Percentiles rank a stretch among this genome's conserved stretches.
Evolutionary conservation across 2,329 filamentous ascomycete genomes (phyloP).

Genomic region (Furcasterigmium sp.): DNA sequence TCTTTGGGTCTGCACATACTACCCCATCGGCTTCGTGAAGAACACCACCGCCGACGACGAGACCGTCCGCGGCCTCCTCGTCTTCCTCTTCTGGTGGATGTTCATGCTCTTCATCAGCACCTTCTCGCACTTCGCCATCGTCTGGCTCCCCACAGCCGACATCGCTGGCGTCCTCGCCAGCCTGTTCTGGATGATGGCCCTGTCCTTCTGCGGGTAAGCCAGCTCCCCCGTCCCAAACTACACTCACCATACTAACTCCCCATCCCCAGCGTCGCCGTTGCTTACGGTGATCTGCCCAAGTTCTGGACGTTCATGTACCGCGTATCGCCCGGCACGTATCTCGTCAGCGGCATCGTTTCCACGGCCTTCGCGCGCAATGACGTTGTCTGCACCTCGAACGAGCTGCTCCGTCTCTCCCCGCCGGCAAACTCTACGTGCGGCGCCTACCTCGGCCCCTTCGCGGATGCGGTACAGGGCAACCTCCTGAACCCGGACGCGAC

Average conservation of each 20-base stretch:
- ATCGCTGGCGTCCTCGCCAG: constrained; percentile 63
- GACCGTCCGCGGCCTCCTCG: constrained; percentile 53
- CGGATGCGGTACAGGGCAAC: constrained; percentile 38
- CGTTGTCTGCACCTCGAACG: constrained; percentile 14
- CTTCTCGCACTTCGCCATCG: constrained; percentile 60
- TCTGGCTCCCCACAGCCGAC: constrained; percentile 60
- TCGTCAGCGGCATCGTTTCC: constrained; percentile 56
- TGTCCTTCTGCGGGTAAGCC: constrained; percentile 21
- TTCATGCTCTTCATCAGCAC: constrained; percentile 65
- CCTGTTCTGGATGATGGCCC: constrained; percentile 56
- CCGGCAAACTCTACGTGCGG: constrained; percentile 43
- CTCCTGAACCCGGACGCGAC: constrained; percentile 36
- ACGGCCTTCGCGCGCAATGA: constrained; percentile 12
- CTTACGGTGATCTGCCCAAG: constrained; percentile 48
- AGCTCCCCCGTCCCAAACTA: not conserved
- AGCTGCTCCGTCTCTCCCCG: constrained; percentile 54
- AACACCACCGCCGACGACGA: constrained; percentile 38
- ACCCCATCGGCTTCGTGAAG: constrained; percentile 58
- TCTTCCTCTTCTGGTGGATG: constrained; percentile 59
- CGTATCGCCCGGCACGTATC: constrained; percentile 63
- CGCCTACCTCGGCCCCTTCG: constrained; percentile 40
- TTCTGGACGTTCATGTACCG: constrained; percentile 72
- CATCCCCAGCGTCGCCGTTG: constrained; percentile 50
- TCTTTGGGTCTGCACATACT: constrained; percentile 65
- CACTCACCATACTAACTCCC: not conserved